A percentile compares a stretch with the other conserved stretches of the same genome.
Evolutionary conservation across 768 basidiomycete genomes (phyloP).

Genomic region (Boletus pseudo-olivaceus): DNA sequence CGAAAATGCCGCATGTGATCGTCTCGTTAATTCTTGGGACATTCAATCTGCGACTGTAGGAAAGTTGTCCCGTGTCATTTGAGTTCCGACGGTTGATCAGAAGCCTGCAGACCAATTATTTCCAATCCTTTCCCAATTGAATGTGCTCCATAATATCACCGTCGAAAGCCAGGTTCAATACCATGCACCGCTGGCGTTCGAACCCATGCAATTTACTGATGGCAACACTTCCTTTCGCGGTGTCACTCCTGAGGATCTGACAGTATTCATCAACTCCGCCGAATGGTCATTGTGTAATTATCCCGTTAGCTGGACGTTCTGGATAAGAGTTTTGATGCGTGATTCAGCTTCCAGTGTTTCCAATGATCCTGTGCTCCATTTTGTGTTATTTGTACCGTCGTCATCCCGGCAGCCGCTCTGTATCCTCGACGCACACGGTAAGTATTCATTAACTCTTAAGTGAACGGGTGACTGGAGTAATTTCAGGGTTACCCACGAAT

Average conservation of each 20-base stretch:
- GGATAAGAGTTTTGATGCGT: conserved; percentile 3
- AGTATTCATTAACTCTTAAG: conserved; percentile 7
- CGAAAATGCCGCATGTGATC: conserved; percentile 75
- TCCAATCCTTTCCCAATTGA: conserved; percentile 60
- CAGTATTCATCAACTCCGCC: conserved; percentile 92
- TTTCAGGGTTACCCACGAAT: conserved; percentile 43
- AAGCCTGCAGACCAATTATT: conserved; percentile 56
- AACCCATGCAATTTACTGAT: conserved; percentile 41
- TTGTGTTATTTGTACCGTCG: conserved; percentile 85
- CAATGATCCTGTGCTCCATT: conserved; percentile 91
- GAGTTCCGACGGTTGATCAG: conserved; percentile 15
- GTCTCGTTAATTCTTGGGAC: conserved; percentile 66
- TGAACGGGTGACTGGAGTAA: conserved; percentile 8
- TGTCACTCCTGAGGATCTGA: conserved; percentile 77
- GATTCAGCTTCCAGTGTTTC: conserved; percentile 81
- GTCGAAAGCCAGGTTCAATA: conserved; percentile 94
- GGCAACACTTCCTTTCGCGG: conserved; percentile 44
- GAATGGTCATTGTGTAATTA: conserved; percentile 86
- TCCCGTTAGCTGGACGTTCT: conserved; percentile 14
- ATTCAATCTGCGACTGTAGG: conserved; percentile 59
- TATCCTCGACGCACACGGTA: conserved; percentile 57
- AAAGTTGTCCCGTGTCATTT: conserved; percentile 37
- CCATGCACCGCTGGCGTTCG: conserved; percentile 85
- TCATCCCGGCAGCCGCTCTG: conserved; percentile 61
- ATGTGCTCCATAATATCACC: conserved; percentile 80